Percentiles rank a stretch among this genome's conserved stretches.
phyloP scores from a whole-genome alignment of 2,329 filamentous ascomycete genomes.

The Diaporthe vaccinii region DNA sequence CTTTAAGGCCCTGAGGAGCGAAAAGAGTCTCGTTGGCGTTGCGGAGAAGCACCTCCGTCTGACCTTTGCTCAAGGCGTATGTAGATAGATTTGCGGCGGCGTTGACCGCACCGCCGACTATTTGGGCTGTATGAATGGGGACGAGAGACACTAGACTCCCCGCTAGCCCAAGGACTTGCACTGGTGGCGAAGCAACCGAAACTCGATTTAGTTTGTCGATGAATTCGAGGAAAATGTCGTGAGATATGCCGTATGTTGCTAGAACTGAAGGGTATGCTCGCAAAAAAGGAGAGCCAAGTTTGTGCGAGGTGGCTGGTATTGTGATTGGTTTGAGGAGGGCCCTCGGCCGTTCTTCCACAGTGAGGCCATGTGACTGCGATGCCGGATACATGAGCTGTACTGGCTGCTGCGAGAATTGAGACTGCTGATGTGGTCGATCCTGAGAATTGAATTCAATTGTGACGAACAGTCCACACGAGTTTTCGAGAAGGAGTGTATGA shows the following conservation, averaged over 20 bases:
- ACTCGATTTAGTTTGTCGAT: slow-evolving; percentile 43
- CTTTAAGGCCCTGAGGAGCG: slow-evolving; percentile 37
- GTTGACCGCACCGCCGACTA: slow-evolving; percentile 26
- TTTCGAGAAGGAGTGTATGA: neutral
- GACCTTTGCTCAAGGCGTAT: slow-evolving; percentile 41
- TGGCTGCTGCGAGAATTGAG: neutral
- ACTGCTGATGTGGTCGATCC: neutral
- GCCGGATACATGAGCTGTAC: neutral
- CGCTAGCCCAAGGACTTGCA: slow-evolving; percentile 42
- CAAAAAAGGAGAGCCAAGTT: slow-evolving; percentile 43
- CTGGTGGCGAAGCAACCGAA: slow-evolving; percentile 42
- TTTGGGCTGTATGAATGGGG: slow-evolving; percentile 42
- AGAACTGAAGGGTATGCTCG: slow-evolving; percentile 43
- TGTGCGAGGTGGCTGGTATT: slow-evolving; percentile 42
- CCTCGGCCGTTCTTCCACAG: neutral
- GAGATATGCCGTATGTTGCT: slow-evolving; percentile 36
- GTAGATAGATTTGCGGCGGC: slow-evolving; percentile 34
- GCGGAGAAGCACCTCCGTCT: slow-evolving; percentile 41
- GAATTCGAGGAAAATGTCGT: slow-evolving; percentile 41
- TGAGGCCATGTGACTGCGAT: neutral
- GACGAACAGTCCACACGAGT: neutral
- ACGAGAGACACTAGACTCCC: slow-evolving; percentile 42
- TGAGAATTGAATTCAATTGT: neutral
- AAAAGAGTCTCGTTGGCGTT: slow-evolving; percentile 41
- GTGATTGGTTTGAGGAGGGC: slow-evolving; percentile 39